Evolutionary conservation across 2,329 filamentous ascomycete genomes (phyloP), one percentile per base, ranked within the genome.

Genomic region (Ophiostoma angusticollis): DNA sequence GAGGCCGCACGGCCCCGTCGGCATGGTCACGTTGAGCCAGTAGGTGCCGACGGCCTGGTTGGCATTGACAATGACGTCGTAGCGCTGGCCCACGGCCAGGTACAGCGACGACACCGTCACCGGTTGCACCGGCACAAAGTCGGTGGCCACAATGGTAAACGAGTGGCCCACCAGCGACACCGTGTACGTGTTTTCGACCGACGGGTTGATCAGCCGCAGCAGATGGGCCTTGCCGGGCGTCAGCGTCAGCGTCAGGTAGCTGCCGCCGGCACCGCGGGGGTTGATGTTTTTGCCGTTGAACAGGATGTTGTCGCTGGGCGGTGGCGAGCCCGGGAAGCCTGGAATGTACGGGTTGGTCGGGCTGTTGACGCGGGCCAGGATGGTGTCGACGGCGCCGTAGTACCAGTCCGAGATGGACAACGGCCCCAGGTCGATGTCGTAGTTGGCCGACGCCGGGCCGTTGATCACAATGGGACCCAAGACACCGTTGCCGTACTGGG

Each of bases 341-440:
- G 49, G 28, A 9, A 42, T 38, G 22, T 45, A 52, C 50, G 32
- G 48, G 32, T 51, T 52, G 32, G 21, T 28, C 13, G 43, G 41
- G 25, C 47, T 37, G 35, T 42, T 37, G 23, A 45, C 31, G 48
- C 19, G 45, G 39, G 14, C 48, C 22, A 48, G 42, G 23, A 56
- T 44, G 13, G 43, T 44, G 42, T 58, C 56, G 9, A 40, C 43
- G 5, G n/a, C 38, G 8, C 21, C 42, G 32, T 67, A 61, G 52
- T 69, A 70, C 61, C 67, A 79, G 48, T 84, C 79, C 37, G 53
- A 58, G 1, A 65, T 48, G 52, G 64, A 54, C 14, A 72, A 44
- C 0, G 66, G 63, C 9, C 70, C 71, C 2, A 82, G 49, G 45
- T 84, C 80, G 23, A 74, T 55, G 42, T 84, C 78, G 46, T 79